A percentile compares a stretch with the other conserved stretches of the same genome.
These are phyloP conservation scores for Hevea brasiliensis DNA, from an alignment of 345 rosid genomes.

Conservation along the genomic window DNA sequence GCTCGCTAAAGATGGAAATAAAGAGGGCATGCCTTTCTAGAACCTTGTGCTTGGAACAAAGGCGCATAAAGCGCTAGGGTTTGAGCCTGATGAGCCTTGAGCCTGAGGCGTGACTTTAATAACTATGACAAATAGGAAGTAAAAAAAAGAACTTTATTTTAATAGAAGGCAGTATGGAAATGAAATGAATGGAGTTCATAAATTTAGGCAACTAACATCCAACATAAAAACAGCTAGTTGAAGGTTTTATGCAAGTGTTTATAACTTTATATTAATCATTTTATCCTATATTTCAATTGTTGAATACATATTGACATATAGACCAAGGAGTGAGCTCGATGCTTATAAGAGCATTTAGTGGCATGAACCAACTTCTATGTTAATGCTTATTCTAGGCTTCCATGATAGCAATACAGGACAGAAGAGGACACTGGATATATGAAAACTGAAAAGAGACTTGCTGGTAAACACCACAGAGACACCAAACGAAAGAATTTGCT, in stretches of 20 bases:
- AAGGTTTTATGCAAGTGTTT: neutral
- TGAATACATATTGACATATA: neutral
- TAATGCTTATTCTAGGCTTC: neutral
- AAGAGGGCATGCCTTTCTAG: too few relatives aligned
- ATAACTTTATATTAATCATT: neutral
- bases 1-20: too few relatives aligned
- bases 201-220: constrained; percentile 1
- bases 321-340: neutral
- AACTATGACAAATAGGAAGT: too few relatives aligned
- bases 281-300: neutral
- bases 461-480: too few relatives aligned
- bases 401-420: neutral
- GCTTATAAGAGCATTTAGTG: neutral
- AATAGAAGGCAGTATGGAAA: neutral
- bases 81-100: too few relatives aligned
- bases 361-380: neutral
- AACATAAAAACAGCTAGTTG: neutral
- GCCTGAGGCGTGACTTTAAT: too few relatives aligned
- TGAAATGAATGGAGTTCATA: neutral
- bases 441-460: neutral
- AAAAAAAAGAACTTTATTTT: too few relatives aligned
- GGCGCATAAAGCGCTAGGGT: too few relatives aligned
- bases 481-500: neutral
- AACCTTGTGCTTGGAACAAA: too few relatives aligned
- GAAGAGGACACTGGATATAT: too few relatives aligned